Base-by-base conservation (phyloP, 768 basidiomycete species). In the Kwoniella dendrophila region DNA sequence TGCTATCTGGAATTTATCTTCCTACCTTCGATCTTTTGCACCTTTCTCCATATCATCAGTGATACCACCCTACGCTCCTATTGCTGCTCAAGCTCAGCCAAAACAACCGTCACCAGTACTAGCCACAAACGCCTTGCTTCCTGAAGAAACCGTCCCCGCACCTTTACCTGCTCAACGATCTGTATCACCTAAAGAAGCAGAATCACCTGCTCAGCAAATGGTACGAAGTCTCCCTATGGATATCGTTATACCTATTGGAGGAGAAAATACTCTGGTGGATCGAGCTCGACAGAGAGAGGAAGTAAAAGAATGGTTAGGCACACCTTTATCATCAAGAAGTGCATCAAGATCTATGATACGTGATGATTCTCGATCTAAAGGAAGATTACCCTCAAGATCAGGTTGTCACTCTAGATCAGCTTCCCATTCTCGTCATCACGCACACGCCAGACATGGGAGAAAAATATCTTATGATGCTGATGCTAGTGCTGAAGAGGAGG, bases 151-250 rank as follows among this genome's bases (percentile, higher is more conserved):
- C 2, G 47, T 20, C 12, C 36, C 55, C 6, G 56, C 56, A 22
- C 66, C 68, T 10, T 30, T 63, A 8, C 58, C 64, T 0, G 57
- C 60, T 2, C 22, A 29, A 30, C 61, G 56, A 11, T 30, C 36
- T 27, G 27, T 43, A 8, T 48, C 56, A 6, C 33, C 49, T 2
- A 41, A 52, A 2, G 67, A 66, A 20, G 53, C 52, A 14, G 60
- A 62, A n/a, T 48, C 44, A 12, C 68, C 57, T 3, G 62, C 67
- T 26, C 63, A 64, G 29, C 57, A 71, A 27, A 52, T 75, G 56
- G 74, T 75, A 22, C 44, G 70, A 32, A 69, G 67, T 54, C 55
- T 75, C 4, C 74, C 74, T 1, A 71, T 75, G 72, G 65, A 75
- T 49, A 75, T 75, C 33, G 61, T 71, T 20, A 41, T 69, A 2